A percentile compares a stretch with the other conserved stretches of the same genome.
Conservation (phyloP, 2,329 filamentous ascomycete species). For the Tolypocladium guangdongense region DNA sequence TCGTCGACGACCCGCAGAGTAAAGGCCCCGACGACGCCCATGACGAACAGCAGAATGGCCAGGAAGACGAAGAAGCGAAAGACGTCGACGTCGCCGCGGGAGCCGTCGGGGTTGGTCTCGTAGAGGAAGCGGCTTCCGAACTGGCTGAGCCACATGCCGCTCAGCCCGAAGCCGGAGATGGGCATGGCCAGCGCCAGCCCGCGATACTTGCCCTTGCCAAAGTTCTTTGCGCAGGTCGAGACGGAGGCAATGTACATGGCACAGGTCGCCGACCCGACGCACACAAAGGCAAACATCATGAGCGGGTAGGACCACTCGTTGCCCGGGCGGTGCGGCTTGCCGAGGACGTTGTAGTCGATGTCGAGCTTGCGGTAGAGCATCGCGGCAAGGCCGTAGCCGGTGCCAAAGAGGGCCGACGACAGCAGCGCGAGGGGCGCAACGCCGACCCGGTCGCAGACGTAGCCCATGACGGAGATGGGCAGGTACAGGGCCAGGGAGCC, state of each 20-base stretch:
- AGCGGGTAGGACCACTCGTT: constrained; percentile 59
- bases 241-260: constrained; percentile 84
- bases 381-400: constrained; percentile 76
- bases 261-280: constrained; percentile 73
- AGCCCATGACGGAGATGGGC: constrained; percentile 81
- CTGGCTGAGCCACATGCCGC: constrained; percentile 93
- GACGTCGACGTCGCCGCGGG: constrained; percentile 56
- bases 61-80: constrained; percentile 85
- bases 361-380: constrained; percentile 52
- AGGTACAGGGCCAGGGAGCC: constrained; percentile 85
- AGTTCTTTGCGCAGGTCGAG: constrained; percentile 98
- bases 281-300: constrained; percentile 79
- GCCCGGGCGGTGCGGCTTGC: constrained; percentile 27
- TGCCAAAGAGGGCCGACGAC: constrained; percentile 62
- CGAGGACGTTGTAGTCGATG: constrained; percentile 31
- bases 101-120: constrained; percentile 54
- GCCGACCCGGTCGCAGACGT: constrained; percentile 80
- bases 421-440: constrained; percentile 66
- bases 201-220: constrained; percentile 77
- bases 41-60: constrained; percentile 53
- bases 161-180: constrained; percentile 86
- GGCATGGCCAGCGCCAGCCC: constrained; percentile 82
- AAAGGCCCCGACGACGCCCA: constrained; percentile 65
- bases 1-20: constrained; percentile 72
- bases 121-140: constrained; percentile 69